Base-by-base conservation (phyloP, 2,329 filamentous ascomycete genomes). In the Zymoseptoria pseudotritici region DNA sequence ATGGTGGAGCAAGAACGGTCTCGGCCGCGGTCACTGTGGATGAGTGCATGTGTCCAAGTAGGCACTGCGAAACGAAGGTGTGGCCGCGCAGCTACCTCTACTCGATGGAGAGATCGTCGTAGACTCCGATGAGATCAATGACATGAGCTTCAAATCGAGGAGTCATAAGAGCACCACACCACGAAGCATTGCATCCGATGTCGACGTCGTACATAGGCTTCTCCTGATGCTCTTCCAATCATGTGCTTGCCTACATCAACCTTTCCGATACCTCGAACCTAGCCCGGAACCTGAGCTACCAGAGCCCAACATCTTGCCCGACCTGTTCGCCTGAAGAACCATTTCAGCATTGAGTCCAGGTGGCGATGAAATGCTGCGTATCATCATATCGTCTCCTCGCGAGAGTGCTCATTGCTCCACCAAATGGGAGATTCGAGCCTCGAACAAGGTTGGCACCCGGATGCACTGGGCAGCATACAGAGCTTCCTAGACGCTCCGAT, bases 1-100 rank as follows among this genome's bases (percentile, higher is more conserved):
- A 64, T 64, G 56, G 60, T 59, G 56, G 53, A 46, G 61, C 50
- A 29, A 29, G 9, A 7, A 46, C 36, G 36, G 17, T 17, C 36
- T 17, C 36, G 17, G 36, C 13, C 36, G 36, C 36, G 36, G 36
- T 46, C 36, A n/a, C 36, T n/a, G 36, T 17, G 36, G 36, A n/a
- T 17, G 10, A 13, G 11, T 42, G 36, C 36, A 1, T 46, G 36
- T 42, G 2, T 17, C 2, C 11, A 46, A 1, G 6, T 29, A 46
- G 13, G 36, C 36, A 8, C 11, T 42, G 36, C 36, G 17, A 42
- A 46, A 46, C 5, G 36, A 13, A 46, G 13, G 10, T 46, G 3
- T n/a, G 36, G 17, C 13, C 36, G 17, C 36, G 36, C 36, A 46
- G 36, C 17, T 3, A 4, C 11, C 17, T 46, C 36, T n/a, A n/a